A percentile compares a stretch with the other conserved stretches of the same genome.
Evolutionary conservation across 163 green algal genomes (phyloP).

Genomic region (Scenedesmus sp.): DNA sequence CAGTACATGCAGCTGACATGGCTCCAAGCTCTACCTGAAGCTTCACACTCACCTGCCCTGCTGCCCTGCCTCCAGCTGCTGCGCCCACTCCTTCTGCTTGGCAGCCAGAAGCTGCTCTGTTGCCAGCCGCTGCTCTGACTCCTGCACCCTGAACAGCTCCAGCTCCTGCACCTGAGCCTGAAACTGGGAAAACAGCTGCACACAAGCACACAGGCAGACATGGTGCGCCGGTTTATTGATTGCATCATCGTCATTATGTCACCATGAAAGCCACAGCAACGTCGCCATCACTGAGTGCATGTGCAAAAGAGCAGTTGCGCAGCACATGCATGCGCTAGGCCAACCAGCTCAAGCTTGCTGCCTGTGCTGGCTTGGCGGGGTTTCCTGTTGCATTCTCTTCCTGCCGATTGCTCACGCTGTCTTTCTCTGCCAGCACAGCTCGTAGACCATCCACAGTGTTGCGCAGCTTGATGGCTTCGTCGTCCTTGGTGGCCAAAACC

Average conservation of each 20-base stretch:
- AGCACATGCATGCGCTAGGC: not conserved
- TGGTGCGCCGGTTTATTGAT: not conserved
- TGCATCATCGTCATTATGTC: not conserved
- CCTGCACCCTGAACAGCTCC: conserved; percentile 18
- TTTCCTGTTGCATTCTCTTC: not conserved
- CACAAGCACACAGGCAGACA: not conserved
- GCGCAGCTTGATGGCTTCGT: not conserved
- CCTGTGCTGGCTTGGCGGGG: not conserved
- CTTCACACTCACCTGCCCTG: conserved; percentile 1
- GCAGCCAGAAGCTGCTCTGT: conserved; percentile 25
- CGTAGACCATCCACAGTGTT: conserved; percentile 19
- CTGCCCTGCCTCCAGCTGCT: conserved; percentile 8
- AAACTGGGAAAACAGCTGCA: conserved; percentile 38
- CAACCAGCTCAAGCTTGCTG: not conserved
- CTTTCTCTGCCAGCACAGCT: conserved; percentile 18
- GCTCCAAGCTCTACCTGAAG: not conserved
- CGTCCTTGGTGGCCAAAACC: conserved; percentile 34
- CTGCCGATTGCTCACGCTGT: not conserved
- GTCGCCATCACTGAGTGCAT: not conserved
- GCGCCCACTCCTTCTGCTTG: conserved; percentile 18
- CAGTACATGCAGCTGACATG: not conserved
- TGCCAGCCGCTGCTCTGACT: conserved; percentile 1
- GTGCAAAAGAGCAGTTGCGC: no score
- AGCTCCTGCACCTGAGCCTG: conserved; percentile 45
- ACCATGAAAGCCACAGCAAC: not conserved